These are phyloP conservation scores for Flammula alnicola DNA, from an alignment of 1,284 basidiomycete species.

Conservation along the genomic window DNA sequence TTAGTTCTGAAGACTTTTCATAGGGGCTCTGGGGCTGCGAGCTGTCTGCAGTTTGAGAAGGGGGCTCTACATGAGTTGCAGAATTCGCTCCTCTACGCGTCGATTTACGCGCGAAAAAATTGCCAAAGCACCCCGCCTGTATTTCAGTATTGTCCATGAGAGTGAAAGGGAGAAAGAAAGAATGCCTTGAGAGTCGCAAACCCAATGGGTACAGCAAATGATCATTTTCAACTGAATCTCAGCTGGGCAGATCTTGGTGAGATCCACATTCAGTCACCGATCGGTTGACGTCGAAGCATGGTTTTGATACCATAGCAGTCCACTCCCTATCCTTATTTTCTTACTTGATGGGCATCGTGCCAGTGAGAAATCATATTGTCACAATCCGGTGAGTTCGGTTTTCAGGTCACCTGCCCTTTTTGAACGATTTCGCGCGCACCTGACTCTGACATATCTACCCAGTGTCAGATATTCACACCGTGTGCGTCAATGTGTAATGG, in stretches of 20 bases:
- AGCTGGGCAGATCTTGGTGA: slow-evolving; percentile 24
- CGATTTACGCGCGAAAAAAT: slow-evolving; percentile 32
- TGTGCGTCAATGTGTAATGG: background rate
- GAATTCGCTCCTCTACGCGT: slow-evolving; percentile 10
- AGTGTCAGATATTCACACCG: background rate
- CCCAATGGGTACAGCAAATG: slow-evolving; percentile 11
- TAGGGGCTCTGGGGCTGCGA: background rate
- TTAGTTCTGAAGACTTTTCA: background rate
- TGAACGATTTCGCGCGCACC: background rate
- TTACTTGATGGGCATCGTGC: background rate
- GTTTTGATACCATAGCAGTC: slow-evolving; percentile 6
- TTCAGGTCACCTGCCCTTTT: slow-evolving; percentile 10
- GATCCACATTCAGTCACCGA: slow-evolving; percentile 27
- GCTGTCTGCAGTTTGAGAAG: background rate
- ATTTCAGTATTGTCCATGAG: slow-evolving; percentile 23
- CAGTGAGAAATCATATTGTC: too few relatives aligned
- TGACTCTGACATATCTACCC: slow-evolving; percentile 2
- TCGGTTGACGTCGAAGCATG: slow-evolving; percentile 22
- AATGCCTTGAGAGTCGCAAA: slow-evolving; percentile 14
- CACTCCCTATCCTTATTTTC: slow-evolving; percentile 5
- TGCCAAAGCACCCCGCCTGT: slow-evolving; percentile 38
- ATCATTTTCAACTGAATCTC: slow-evolving; percentile 25
- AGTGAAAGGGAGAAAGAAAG: slow-evolving; percentile 17
- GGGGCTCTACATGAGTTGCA: slow-evolving; percentile 2
- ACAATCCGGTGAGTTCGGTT: slow-evolving; percentile 14